Evolutionary conservation across 345 rosid genomes (phyloP).

Genomic region (Eucalyptus marginata): DNA sequence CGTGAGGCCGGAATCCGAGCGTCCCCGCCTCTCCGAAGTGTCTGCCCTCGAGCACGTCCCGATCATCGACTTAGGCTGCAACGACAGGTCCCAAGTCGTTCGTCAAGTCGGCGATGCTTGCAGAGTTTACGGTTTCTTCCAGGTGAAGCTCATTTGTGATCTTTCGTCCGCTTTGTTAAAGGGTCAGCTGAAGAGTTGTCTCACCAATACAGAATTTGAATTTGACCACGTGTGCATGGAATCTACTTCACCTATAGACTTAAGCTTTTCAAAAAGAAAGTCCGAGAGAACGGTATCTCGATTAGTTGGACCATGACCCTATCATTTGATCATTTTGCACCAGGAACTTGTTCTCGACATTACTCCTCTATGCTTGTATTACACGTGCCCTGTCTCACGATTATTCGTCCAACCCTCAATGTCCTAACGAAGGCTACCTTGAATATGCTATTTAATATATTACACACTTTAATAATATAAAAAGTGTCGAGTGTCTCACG

Average conservation of each 20-base stretch:
- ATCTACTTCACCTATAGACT: neutral
- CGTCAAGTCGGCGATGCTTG: slow-evolving; percentile 48
- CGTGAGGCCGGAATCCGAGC: slow-evolving; percentile 57
- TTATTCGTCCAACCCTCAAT: neutral
- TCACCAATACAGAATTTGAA: neutral
- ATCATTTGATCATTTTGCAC: neutral
- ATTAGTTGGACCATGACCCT: neutral
- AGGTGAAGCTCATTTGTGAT: slow-evolving; percentile 18
- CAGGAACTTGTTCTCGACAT: neutral
- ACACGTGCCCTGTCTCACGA: neutral
- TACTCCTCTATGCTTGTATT: neutral
- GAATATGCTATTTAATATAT: neutral
- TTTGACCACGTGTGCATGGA: neutral
- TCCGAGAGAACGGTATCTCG: neutral
- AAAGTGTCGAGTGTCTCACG: neutral
- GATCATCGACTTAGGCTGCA: slow-evolving; percentile 43
- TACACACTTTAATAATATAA: neutral
- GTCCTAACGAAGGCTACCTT: neutral
- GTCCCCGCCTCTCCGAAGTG: slow-evolving; percentile 58
- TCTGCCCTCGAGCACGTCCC: slow-evolving; percentile 41
- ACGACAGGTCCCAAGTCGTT: slow-evolving; percentile 24
- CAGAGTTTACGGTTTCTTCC: slow-evolving; percentile 47
- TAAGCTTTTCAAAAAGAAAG: neutral
- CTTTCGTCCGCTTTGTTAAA: neutral
- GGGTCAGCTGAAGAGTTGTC: neutral